Base-by-base conservation (phyloP, 441 rosid species). In the Pelargonium myrrhifolium region DNA sequence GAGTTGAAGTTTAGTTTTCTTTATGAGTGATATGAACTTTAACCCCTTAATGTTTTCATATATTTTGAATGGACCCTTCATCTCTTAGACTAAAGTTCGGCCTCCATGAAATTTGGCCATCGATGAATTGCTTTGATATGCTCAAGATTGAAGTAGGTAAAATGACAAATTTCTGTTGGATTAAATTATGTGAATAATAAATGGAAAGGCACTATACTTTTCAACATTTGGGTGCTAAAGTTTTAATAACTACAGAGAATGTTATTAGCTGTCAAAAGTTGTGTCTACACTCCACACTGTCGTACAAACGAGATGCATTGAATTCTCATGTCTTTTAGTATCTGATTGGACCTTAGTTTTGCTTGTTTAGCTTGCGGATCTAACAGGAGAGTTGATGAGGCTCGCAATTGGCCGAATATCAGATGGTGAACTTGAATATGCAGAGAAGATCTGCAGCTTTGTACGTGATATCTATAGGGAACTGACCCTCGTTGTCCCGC, bases 341-440 rank as follows among this genome's bases (percentile, higher is more conserved):
- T 6, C 8, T 42, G 47, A 42, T 1, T 42, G 47, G 47, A 42
- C 1, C 4, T 2, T 42, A n/a, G n/a, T n/a, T n/a, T 42, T 8
- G 62, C 65, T 43, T 77, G 24, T 73, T 39, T 73, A 93, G 96
- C 85, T 93, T 80, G 97, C 98, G n/a, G 98, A 93, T 78, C 71
- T 90, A 14, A 42, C 47, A 42, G 47, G 47, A 42, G 47, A 42
- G 47, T 14, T 42, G 47, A 42, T 42, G 47, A 42, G 47, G 55
- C 72, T 90, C 85, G 97, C 98, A 5, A 89, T 93, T 43, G 93
- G 96, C 68, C 79, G 90, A 55, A 83, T 93, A 80, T 93, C 97
- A 64, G 96, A 93, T 69, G 93, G 90, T 65, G 96, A 93, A 71
- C 79, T 88, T 51, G 95, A 89, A 68, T 93, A 71, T 65, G 91